Base-by-base conservation (phyloP, 2,329 filamentous ascomycete genomes). In the Pseudocercospora musae region DNA sequence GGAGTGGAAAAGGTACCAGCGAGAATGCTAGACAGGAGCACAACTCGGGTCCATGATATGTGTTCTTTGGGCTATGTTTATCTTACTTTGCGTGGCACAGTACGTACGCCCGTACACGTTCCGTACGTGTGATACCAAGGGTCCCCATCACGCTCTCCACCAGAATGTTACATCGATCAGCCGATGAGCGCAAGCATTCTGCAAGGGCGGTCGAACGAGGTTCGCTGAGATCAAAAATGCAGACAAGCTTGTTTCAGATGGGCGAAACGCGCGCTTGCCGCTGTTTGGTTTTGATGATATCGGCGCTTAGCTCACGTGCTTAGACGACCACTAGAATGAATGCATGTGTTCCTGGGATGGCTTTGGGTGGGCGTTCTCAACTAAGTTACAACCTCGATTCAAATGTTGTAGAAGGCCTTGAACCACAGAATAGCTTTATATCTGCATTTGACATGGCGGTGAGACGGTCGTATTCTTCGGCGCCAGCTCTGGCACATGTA, bases 261-360 rank as follows among this genome's bases (percentile, higher is more conserved):
- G 18, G 31, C 20, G n/a, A 46, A 57, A 55, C 27, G 60, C 60
- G 49, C 56, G 60, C 31, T 42, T 62, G 54, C 60, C 52, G 46
- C 49, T 58, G 55, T 27, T 50, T 50, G 20, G 18, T 27, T 23
- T 3, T 15, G n/a, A n/a, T 15, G 13, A 27, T 23, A 23, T 15
- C 23, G 53, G 60, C 60, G 60, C 56, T 62, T 58, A 52, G 25
- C 15, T 52, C 48, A 29, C 21, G 48, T 29, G 48, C 48, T 25
- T 2, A 40, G 13, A 40, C 1, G 1, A 4, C 15, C 37, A n/a
- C 18, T 8, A 18, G 33, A 15, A n/a, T 37, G 33, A 37, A 37
- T n/a, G 1, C n/a, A n/a, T n/a, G n/a, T n/a, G n/a, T n/a, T 15
- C 33, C 33, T 10, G 8, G 27, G 8, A 29, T 1, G 9, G 13